Evolutionary conservation across 768 basidiomycete genomes (phyloP), one percentile per base, ranked within the genome.

Genomic region (Tulasnella sp.): DNA sequence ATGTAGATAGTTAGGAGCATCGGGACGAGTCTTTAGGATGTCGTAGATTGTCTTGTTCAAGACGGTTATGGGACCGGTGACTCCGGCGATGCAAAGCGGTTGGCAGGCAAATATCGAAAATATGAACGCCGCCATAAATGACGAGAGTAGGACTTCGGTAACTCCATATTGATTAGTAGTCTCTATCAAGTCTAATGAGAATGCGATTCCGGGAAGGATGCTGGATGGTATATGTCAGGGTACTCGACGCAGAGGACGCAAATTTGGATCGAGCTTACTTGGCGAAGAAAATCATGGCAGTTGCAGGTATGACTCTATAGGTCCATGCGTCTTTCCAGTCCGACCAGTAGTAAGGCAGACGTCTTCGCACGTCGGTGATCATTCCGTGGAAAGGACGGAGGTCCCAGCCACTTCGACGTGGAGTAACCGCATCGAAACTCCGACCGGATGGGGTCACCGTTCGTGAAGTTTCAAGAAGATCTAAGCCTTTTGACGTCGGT

Each of bases 301-400:
- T 92, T 0, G 94, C 90, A 6, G 94, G 94, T 6, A 95, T 77
- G 7, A 96, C 92, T 66, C 95, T 84, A 79, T 96, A 96, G 78
- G 92, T 92, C 88, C 90, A 94, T 5, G 91, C 94, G 78, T 95
- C 92, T 11, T 83, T 87, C 95, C 95, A 98, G 81, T 97, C 94
- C 70, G 87, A 89, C 39, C 83, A 72, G 78, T 96, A 98, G 83
- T 87, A 95, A 0, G 94, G 93, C 1, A 83, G 81, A 47, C 95
- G 85, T 1, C 89, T 83, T 62, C 81, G 83, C 16, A 96, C 82
- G 79, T 97, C 95, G 41, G 37, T 72, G 19, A 83, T 73, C 76
- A 95, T 91, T 7, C 94, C 94, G 32, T 75, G 67, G 22, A 79
- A 78, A 1, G 79, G 78, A 0, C 64, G 71, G 32, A 75, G 36